Evolutionary conservation across 2,329 filamentous ascomycete genomes (phyloP).

Genomic region (Fusarium scirpi): DNA sequence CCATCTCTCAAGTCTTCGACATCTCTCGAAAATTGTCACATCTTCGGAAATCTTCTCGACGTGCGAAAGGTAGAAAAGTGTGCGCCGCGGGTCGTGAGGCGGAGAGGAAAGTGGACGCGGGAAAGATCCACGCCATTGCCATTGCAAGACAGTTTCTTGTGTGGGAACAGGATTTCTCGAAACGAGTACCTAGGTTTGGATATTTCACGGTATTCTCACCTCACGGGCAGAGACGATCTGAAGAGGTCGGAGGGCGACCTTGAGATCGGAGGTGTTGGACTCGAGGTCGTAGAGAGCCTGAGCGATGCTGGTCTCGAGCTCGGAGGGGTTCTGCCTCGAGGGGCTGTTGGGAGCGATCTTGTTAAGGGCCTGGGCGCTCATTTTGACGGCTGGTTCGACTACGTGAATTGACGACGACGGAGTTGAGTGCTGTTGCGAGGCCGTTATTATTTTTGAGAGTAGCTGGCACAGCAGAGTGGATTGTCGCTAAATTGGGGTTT

Average conservation of each 20-base stretch:
- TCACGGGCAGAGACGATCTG: constrained; percentile 99
- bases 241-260: constrained; percentile 93
- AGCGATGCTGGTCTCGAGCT: constrained; percentile 97
- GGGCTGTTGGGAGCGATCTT: constrained; percentile 99
- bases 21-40: constrained; percentile 39
- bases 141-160: constrained; percentile 50
- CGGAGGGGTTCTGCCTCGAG: constrained; percentile 93
- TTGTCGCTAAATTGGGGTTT: constrained; percentile 58
- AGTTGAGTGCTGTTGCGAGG: constrained; percentile 43
- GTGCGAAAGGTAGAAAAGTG: background rate
- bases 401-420: constrained; percentile 48
- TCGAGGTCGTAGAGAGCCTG: constrained; percentile 98
- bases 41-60: constrained; percentile 45
- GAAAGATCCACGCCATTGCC: constrained; percentile 49
- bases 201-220: constrained; percentile 76
- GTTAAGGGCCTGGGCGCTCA: constrained; percentile 82
- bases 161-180: constrained; percentile 58
- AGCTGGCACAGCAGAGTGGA: constrained; percentile 31
- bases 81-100: constrained; percentile 40
- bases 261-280: constrained; percentile 98
- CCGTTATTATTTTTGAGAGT: constrained; percentile 49
- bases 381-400: constrained; percentile 63
- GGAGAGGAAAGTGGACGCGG: constrained; percentile 30
- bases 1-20: background rate
- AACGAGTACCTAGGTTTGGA: constrained; percentile 17